phyloP scores from a whole-genome alignment of 257 asterid species.

The Solanum dulcamara region DNA sequence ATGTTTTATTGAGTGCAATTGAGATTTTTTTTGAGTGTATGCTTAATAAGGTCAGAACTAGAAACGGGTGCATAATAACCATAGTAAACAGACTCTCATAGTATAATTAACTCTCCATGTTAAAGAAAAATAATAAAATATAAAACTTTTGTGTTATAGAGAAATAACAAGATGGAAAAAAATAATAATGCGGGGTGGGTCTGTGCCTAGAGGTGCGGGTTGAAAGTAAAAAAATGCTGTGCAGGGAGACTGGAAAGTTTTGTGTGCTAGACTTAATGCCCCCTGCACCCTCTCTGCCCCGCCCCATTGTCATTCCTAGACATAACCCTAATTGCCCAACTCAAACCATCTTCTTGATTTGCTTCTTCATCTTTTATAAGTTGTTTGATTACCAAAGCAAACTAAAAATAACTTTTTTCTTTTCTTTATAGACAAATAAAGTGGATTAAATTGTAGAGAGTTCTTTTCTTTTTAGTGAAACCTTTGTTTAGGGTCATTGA shows the following conservation, averaged over 20 bases:
- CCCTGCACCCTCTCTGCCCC: background rate
- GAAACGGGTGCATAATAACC: background rate
- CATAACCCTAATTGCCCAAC: background rate
- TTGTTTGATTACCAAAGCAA: background rate
- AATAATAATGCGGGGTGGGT: background rate
- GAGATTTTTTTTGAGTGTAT: background rate
- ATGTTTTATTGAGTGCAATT: background rate
- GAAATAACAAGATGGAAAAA: background rate
- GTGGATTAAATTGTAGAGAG: background rate
- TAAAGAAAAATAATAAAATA: background rate
- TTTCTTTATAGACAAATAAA: background rate
- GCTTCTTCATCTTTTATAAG: background rate
- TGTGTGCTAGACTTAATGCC: background rate
- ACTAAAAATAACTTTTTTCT: background rate
- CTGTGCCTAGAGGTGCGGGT: background rate
- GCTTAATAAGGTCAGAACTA: background rate
- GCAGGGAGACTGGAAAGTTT: background rate
- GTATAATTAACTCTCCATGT: background rate
- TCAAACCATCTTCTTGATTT: background rate
- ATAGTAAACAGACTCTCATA: background rate
- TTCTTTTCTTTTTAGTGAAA: background rate
- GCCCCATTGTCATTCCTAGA: background rate
- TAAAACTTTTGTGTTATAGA: background rate
- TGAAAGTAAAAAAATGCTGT: background rate
- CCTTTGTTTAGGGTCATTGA: background rate